Conservation (phyloP, 1,139 yeast genomes). For the Protomyces inouyei region DNA sequence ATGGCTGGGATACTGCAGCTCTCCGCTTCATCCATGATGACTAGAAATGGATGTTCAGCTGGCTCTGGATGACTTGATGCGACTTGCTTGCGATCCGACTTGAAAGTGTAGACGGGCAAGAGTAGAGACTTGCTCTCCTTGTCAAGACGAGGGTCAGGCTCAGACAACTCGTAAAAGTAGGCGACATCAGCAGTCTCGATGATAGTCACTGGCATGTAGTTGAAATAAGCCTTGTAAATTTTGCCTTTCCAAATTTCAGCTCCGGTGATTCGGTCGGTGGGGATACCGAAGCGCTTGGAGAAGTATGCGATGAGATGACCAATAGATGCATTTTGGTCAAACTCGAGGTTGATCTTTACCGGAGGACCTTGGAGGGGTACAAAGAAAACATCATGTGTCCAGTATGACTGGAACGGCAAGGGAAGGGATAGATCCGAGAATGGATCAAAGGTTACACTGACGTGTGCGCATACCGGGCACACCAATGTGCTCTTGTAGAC, state of each 20-base stretch:
- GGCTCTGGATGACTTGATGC: constrained; percentile 37
- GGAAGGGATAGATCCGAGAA: constrained; percentile 88
- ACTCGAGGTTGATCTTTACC: constrained; percentile 50
- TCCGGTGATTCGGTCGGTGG: constrained; percentile 47
- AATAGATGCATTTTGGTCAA: constrained; percentile 61
- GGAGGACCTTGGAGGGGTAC: constrained; percentile 54
- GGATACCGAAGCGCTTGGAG: constrained; percentile 49
- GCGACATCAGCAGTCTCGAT: constrained; percentile 55
- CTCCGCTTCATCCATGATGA: constrained; percentile 52
- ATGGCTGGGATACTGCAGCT: constrained; percentile 53
- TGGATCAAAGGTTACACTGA: constrained; percentile 90
- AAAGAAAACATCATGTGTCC: constrained; percentile 64
- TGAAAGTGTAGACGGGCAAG: constrained; percentile 55
- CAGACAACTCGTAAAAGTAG: constrained; percentile 63
- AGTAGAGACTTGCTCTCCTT: constrained; percentile 44
- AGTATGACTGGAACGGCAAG: constrained; percentile 67
- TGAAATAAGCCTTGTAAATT: constrained; percentile 67
- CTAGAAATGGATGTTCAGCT: constrained; percentile 70
- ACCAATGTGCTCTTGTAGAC: constrained; percentile 80
- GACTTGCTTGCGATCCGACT: constrained; percentile 39
- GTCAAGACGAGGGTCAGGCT: constrained; percentile 12
- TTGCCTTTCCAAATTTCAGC: constrained; percentile 68
- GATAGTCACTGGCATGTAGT: constrained; percentile 59
- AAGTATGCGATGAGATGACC: constrained; percentile 61
- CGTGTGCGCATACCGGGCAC: constrained; percentile 78